Evolutionary conservation across 352 stramenopile genomes (phyloP).

Genomic region (Globisporangium abappressorium): DNA sequence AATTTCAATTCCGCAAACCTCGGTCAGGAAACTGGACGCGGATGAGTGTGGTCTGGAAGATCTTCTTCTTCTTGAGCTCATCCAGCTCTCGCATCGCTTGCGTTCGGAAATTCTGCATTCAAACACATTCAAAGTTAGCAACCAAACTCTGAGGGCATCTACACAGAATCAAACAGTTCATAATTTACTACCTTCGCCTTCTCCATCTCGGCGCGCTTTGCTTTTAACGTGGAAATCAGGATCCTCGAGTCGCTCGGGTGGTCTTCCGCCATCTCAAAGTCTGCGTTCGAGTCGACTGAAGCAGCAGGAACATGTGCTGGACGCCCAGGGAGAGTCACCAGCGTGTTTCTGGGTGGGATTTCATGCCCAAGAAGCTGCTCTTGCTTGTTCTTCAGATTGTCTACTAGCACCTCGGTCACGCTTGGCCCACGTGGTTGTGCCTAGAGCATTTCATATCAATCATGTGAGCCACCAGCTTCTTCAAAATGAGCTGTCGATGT

Average conservation of each 20-base stretch:
- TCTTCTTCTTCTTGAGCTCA: conserved; percentile 77
- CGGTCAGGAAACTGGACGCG: conserved; percentile 83
- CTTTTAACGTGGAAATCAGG: conserved; percentile 74
- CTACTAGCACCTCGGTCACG: conserved; percentile 74
- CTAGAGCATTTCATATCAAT: not conserved
- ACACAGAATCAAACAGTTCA: not conserved
- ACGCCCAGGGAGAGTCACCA: conserved; percentile 38
- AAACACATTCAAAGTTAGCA: not conserved
- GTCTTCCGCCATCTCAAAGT: conserved; percentile 22
- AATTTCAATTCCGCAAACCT: conserved; percentile 30
- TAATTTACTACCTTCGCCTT: conserved; percentile 59
- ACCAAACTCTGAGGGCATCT: not conserved
- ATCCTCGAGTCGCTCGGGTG: conserved; percentile 58
- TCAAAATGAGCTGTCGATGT: not conserved
- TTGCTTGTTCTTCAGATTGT: conserved; percentile 75
- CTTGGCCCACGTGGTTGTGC: conserved; percentile 79
- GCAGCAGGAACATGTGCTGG: not conserved
- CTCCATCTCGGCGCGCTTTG: conserved; percentile 65
- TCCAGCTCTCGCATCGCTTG: conserved; percentile 87
- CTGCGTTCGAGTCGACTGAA: not conserved
- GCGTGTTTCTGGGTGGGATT: conserved; percentile 68
- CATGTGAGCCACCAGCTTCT: not conserved
- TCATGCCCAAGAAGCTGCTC: conserved; percentile 57
- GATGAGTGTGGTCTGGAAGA: conserved; percentile 75
- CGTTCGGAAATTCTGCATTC: conserved; percentile 73